phyloP scores from a whole-genome alignment of 495 filamentous ascomycete genomes.

The Penicillium dipodomyicola region DNA sequence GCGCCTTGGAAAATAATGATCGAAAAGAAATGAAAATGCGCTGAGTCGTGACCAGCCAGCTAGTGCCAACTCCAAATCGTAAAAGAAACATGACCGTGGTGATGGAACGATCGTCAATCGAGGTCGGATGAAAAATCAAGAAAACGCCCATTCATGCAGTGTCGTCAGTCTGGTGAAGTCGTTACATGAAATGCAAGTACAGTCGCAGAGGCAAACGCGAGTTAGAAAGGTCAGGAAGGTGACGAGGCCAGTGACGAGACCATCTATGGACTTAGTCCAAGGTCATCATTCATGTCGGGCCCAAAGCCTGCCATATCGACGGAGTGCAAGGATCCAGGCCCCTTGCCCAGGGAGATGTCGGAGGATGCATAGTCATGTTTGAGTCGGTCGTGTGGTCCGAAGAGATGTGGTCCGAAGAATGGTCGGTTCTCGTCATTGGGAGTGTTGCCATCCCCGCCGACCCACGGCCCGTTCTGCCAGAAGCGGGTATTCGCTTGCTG shows the following conservation, averaged over 20 bases:
- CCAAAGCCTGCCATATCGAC: conserved; percentile 52
- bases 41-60: conserved; percentile 41
- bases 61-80: conserved; percentile 37
- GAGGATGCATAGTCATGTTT: conserved; percentile 53
- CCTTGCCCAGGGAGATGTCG: conserved; percentile 46
- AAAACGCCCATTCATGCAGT: conserved; percentile 50
- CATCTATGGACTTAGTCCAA: conserved; percentile 43
- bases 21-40: conserved; percentile 19
- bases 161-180: conserved; percentile 48
- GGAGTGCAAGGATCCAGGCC: conserved; percentile 47
- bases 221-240: conserved; percentile 8
- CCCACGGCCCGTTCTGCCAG: conserved; percentile 50
- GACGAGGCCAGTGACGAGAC: conserved; percentile 6
- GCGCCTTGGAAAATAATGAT: conserved; percentile 14
- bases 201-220: conserved; percentile 25
- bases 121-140: conserved; percentile 27
- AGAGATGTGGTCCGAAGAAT: conserved; percentile 46
- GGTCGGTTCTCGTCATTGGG: conserved; percentile 50
- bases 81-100: conserved; percentile 31
- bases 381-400: conserved; percentile 44
- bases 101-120: conserved; percentile 27
- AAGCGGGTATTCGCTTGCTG: conserved; percentile 51
- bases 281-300: conserved; percentile 41
- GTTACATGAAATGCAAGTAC: conserved; percentile 45
- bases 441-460: conserved; percentile 48